Evolutionary conservation across 352 stramenopile genomes (phyloP), one percentile per base, ranked within the genome.

Genomic region (Plasmopara halstedii): DNA sequence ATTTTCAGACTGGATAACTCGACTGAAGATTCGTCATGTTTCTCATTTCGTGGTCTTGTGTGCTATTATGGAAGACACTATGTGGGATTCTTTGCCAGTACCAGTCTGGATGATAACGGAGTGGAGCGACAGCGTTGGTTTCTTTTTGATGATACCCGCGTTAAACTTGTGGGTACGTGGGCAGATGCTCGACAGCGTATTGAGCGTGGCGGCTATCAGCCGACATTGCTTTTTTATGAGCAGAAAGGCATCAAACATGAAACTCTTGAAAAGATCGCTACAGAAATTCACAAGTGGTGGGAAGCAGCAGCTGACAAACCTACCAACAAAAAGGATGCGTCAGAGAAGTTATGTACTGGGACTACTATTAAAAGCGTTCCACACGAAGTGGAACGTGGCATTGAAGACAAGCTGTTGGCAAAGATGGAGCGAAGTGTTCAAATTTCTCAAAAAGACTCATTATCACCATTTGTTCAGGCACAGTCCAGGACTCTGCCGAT

Each of bases 21-120:
- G 15, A 20, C 45, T 0, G 48, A 62, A 20, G 48, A 44, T 22
- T 60, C 55, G 23, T 74, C 67, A 2, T 46, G 73, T 36, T 92
- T 88, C 46, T 47, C 60, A 27, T 92, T 92, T 53, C 63, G 80
- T 15, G 80, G 80, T 43, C 78, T 92, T 46, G 80, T 92, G 38
- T 92, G 80, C 37, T 92, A 92, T 61, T 92, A 92, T 37, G 81
- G 81, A 23, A 64, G 73, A 4, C 81, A 92, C 51, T 92, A 92
- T 50, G 81, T 92, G 6, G 79, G 81, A 13, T 92, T 92, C 52
- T 92, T 92, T 47, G 67, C 75, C 22, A 89, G 77, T 61, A 74
- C 65, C 13, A 79, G 71, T 35, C 38, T 77, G 8, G 65, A 76
- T 36, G 56, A 67, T 1, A 58, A 85, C 27, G 74, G 68, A 22